Percentiles rank a stretch among this genome's conserved stretches.
Conservation (phyloP, 179 eudicot genomes). For the Beta macrorhiza region DNA sequence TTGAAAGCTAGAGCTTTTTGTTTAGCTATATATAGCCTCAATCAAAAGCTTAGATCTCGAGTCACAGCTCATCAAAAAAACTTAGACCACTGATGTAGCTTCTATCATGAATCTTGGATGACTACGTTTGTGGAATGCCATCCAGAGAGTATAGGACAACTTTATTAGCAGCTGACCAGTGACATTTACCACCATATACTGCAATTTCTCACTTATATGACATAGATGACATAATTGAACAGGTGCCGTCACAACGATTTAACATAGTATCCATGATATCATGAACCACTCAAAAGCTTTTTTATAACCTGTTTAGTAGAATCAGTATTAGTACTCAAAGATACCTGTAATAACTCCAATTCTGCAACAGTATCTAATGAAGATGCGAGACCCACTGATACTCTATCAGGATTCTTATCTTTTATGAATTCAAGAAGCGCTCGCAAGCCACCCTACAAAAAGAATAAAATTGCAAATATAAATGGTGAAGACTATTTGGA, state of each 20-base stretch:
- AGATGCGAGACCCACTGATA: constrained; percentile 82
- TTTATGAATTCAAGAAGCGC: constrained; percentile 58
- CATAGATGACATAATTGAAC: not conserved
- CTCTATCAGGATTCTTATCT: constrained; percentile 83
- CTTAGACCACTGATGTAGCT: not conserved
- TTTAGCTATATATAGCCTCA: not conserved
- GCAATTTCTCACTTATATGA: not conserved
- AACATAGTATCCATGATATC: constrained; percentile 1
- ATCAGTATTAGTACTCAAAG: not conserved
- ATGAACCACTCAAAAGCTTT: constrained; percentile 2
- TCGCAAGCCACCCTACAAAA: constrained; percentile 71
- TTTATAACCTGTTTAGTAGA: not conserved
- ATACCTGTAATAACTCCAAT: constrained; percentile 84
- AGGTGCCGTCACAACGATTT: not conserved
- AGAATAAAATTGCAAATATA: not conserved
- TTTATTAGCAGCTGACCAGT: not conserved
- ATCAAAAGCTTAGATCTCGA: not conserved
- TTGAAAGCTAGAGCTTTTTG: not conserved
- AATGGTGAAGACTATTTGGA: not conserved
- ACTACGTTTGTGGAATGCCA: not conserved
- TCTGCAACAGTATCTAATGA: constrained; percentile 78
- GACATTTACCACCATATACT: not conserved
- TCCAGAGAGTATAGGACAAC: not conserved
- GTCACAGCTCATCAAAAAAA: not conserved
- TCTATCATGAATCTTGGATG: not conserved